These are phyloP conservation scores for Holtermannia corniformis DNA, from an alignment of 768 basidiomycete genomes.

Conservation along the genomic window DNA sequence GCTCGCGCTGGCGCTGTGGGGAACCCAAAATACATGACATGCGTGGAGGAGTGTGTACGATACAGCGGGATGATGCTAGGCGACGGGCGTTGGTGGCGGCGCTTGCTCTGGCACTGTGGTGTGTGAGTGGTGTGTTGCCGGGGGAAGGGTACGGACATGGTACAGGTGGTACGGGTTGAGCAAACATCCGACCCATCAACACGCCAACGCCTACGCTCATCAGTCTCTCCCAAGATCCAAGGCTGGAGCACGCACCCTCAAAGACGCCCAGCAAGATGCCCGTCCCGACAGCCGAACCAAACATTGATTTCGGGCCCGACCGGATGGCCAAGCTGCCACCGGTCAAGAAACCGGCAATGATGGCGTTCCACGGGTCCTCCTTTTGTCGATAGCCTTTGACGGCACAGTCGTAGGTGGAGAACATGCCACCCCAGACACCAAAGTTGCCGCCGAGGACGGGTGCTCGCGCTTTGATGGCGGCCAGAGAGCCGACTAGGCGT, in stretches of 20 bases:
- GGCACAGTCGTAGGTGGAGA: slow-evolving; percentile 96
- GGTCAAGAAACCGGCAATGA: slow-evolving; percentile 95
- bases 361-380: slow-evolving; percentile 98
- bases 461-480: slow-evolving; percentile 94
- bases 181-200: slow-evolving; percentile 72
- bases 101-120: slow-evolving; percentile 4
- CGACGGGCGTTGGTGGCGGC: not conserved
- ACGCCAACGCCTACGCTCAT: slow-evolving; percentile 91
- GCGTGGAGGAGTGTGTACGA: not conserved
- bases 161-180: slow-evolving; percentile 40
- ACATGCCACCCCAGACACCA: slow-evolving; percentile 69
- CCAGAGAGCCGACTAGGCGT: slow-evolving; percentile 82
- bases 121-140: not conserved
- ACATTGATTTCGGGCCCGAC: slow-evolving; percentile 82
- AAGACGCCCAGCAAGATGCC: slow-evolving; percentile 76
- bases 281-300: slow-evolving; percentile 89
- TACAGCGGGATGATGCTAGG: not conserved
- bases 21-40: slow-evolving; percentile 7
- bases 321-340: slow-evolving; percentile 90
- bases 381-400: slow-evolving; percentile 95
- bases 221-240: slow-evolving; percentile 27
- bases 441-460: slow-evolving; percentile 98
- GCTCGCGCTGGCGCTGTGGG: too few relatives aligned
- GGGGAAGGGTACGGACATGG: slow-evolving; percentile 14
- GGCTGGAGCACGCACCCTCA: slow-evolving; percentile 24